Evolutionary conservation across 1,284 basidiomycete species (phyloP), one percentile per base, ranked within the genome.

Genomic region (Ceratobasidium sp.): DNA sequence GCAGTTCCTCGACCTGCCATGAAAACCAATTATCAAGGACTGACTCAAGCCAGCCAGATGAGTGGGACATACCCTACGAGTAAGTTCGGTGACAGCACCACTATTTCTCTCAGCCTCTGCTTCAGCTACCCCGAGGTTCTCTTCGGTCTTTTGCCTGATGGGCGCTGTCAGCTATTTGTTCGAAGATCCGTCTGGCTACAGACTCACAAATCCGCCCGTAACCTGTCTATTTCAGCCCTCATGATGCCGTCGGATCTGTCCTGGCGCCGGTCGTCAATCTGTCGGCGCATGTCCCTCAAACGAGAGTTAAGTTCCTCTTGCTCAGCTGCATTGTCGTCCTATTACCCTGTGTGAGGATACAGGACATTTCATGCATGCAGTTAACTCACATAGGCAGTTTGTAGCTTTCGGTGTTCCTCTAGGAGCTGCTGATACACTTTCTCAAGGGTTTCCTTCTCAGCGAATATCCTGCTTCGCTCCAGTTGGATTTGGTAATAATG

Each of bases 81-180:
- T 92, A 73, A 96, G 82, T 30, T 94, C 93, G 0, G 87, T 85
- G 5, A 92, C 86, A 1, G 89, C 76, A 50, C 79, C 81, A 0
- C 87, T 89, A 75, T 93, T 90, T 78, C 91, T 92, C 75, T 94
- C 92, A 1, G 95, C 83, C 74, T 92, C 91, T 0, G 87, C 84
- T 78, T 97, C 94, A 1, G 91, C 85, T 77, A 90, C 85, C 14
- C 88, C 90, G 8, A 97, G 84, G 77, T 92, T 92, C 73, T 96
- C 93, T 81, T 96, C 94, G 76, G 90, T 93, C 84, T 92, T 94
- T 83, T 93, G 93, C 79, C 93, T 95, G 81, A 0, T 0, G 9
- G 23, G 18, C 69, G 39, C 23, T 69, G n/a, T 23, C 10, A 36
- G 18, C 2, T 6, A 52, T 39, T 65, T n/a, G 16, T 16, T 39